Percentiles rank a stretch among this genome's conserved stretches.
Evolutionary conservation across 495 filamentous ascomycete genomes (phyloP).

Genomic region (Hypoxylon fragiforme): DNA sequence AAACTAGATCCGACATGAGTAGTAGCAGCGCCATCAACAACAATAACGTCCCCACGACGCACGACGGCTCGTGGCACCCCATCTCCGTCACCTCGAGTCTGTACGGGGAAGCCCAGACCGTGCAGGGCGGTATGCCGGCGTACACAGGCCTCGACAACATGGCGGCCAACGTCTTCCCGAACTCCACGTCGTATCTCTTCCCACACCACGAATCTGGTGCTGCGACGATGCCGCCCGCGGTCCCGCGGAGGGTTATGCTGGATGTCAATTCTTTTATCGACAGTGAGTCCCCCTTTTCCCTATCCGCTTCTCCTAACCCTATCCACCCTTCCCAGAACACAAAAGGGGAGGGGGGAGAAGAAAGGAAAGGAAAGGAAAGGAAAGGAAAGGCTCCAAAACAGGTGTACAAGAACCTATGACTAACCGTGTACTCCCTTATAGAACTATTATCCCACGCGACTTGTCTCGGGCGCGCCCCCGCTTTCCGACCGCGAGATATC

Average conservation of each 20-base stretch:
- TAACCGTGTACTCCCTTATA: too few relatives aligned
- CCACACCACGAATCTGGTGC: slow-evolving; percentile 23
- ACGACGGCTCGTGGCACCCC: slow-evolving; percentile 16
- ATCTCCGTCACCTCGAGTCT: slow-evolving; percentile 13
- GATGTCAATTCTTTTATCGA: slow-evolving; percentile 35
- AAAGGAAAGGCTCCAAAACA: too few relatives aligned
- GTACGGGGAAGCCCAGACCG: background rate
- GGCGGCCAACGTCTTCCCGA: slow-evolving; percentile 9
- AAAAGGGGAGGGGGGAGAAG: too few relatives aligned
- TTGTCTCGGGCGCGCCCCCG: slow-evolving; percentile 66
- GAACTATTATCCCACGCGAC: slow-evolving; percentile 47
- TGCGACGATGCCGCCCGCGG: background rate
- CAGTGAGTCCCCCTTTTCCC: slow-evolving; percentile 1
- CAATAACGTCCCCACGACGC: background rate
- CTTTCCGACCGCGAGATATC: slow-evolving; percentile 61
- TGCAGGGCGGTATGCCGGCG: slow-evolving; percentile 11
- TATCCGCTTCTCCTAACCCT: background rate
- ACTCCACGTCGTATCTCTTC: slow-evolving; percentile 31
- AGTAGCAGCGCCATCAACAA: background rate
- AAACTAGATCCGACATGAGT: background rate
- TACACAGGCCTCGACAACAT: slow-evolving; percentile 25
- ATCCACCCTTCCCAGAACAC: too few relatives aligned
- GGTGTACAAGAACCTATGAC: too few relatives aligned
- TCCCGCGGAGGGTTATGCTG: slow-evolving; percentile 21
- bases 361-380: too few relatives aligned